Conservation (phyloP, 2,329 filamentous ascomycete genomes). For the Neofusicoccum cordaticola region DNA sequence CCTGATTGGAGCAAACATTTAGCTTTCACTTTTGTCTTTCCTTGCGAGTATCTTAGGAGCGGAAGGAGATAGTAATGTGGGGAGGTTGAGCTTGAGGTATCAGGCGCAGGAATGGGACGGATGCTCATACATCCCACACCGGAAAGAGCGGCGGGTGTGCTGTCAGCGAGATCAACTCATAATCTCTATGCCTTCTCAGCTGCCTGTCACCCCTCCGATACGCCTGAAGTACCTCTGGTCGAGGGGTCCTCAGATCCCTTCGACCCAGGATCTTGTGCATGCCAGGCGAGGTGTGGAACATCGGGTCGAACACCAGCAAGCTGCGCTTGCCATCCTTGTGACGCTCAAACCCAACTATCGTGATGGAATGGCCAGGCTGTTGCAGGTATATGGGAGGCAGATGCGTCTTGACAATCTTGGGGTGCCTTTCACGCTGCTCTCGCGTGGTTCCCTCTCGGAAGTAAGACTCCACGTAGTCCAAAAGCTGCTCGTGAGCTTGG, state of each 20-base stretch:
- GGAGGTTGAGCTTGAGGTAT: neutral
- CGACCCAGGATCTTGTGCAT: constrained; percentile 59
- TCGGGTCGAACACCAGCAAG: constrained; percentile 84
- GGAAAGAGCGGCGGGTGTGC: constrained; percentile 38
- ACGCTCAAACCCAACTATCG: constrained; percentile 80
- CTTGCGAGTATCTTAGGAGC: neutral
- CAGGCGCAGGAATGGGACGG: neutral
- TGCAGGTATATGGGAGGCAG: constrained; percentile 89
- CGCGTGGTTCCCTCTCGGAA: constrained; percentile 50
- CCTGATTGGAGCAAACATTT: constrained; percentile 26
- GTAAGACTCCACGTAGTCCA: constrained; percentile 69
- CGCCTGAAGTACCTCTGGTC: constrained; percentile 56
- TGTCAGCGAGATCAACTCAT: constrained; percentile 66
- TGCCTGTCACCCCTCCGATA: constrained; percentile 72
- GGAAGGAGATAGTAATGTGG: neutral
- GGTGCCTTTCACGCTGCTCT: constrained; percentile 28
- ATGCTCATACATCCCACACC: constrained; percentile 40
- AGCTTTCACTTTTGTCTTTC: constrained; percentile 20
- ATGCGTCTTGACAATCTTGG: constrained; percentile 66
- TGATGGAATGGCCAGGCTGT: constrained; percentile 85
- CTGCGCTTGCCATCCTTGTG: constrained; percentile 62
- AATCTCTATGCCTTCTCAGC: constrained; percentile 68
- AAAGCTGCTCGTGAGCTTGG: constrained; percentile 54
- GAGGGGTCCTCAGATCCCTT: constrained; percentile 43
- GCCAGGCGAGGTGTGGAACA: constrained; percentile 66